These are phyloP conservation scores for Gossypium ekmanianum DNA, from an alignment of 345 rosid genomes.

Conservation along the genomic window DNA sequence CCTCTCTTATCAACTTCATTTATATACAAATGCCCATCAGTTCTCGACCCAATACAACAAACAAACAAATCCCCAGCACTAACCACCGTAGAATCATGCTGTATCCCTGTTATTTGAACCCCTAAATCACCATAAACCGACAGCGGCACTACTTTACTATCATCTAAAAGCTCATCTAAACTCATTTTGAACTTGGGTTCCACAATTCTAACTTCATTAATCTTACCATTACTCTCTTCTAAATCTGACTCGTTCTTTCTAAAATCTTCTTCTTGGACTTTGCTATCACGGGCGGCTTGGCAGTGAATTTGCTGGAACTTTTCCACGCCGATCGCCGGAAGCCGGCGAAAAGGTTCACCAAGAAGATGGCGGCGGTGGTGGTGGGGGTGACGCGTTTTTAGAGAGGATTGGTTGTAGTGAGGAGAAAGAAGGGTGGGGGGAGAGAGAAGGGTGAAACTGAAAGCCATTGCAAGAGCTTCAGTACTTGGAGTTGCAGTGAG, in stretches of 20 bases:
- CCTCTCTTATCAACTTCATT: slow-evolving; percentile 96
- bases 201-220: slow-evolving; percentile 37
- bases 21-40: slow-evolving; percentile 61
- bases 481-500: background rate
- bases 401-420: slow-evolving; percentile 33
- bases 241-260: slow-evolving; percentile 55
- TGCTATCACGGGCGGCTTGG: slow-evolving; percentile 66
- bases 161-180: slow-evolving; percentile 88
- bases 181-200: slow-evolving; percentile 78
- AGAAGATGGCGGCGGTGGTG: slow-evolving; percentile 8
- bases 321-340: slow-evolving; percentile 54
- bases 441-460: slow-evolving; percentile 19
- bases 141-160: slow-evolving; percentile 82
- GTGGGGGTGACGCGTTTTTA: slow-evolving; percentile 14
- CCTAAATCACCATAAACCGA: slow-evolving; percentile 85
- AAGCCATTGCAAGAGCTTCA: slow-evolving; percentile 29
- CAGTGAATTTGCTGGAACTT: slow-evolving; percentile 70
- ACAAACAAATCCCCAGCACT: slow-evolving; percentile 86
- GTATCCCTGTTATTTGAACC: slow-evolving; percentile 82
- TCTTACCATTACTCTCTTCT: slow-evolving; percentile 33
- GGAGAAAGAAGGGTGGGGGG: slow-evolving; percentile 31
- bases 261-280: slow-evolving; percentile 72
- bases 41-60: slow-evolving; percentile 64
- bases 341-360: slow-evolving; percentile 26
- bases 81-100: slow-evolving; percentile 75